Evolutionary conservation across 192 early-diverging fungal genomes (phyloP), one percentile per base, ranked within the genome.

Genomic region (Nowakowskiella sp.): DNA sequence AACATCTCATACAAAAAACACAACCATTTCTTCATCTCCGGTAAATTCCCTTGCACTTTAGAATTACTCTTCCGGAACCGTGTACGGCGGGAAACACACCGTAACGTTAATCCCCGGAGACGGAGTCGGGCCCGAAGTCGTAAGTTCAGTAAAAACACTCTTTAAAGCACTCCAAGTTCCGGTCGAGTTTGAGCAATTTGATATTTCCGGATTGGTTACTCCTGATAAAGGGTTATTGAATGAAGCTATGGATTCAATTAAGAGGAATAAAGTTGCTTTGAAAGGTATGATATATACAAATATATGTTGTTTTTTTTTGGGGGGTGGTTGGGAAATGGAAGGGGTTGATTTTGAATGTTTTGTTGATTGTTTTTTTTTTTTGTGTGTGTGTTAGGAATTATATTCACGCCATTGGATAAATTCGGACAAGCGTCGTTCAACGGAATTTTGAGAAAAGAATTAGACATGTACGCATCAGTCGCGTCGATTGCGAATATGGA

Each of bases 31-130:
- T n/a, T n/a, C n/a, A n/a, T n/a, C n/a, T n/a, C n/a, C n/a, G n/a
- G n/a, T n/a, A n/a, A n/a, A n/a, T n/a, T n/a, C n/a, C n/a, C n/a
- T n/a, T n/a, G n/a, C n/a, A n/a, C n/a, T n/a, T n/a, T n/a, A 39
- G 36, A 39, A 13, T 19, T 19, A 19, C 36, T 13, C 36, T 19
- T 19, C 36, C 36, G 57, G 57, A 2, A 58, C 61, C 25, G 64
- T 80, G 60, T 94, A 96, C 78, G 93, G 92, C 42, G 95, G 95
- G 43, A 84, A 82, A 22, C 86, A 92, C 80, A 96, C 91, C 34
- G 88, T 96, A 42, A 96, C 95, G 27, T 80, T 99, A 50, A 94
- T 99, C 58, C 95, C 95, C 32, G 95, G 95, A 66, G 95, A 99
- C 73, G 95, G 95, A 71, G 85, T 99, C 59, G 95, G 95, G 57